Evolutionary conservation across 345 rosid genomes (phyloP), one percentile per base, ranked within the genome.

Genomic region (Punica granatum): DNA sequence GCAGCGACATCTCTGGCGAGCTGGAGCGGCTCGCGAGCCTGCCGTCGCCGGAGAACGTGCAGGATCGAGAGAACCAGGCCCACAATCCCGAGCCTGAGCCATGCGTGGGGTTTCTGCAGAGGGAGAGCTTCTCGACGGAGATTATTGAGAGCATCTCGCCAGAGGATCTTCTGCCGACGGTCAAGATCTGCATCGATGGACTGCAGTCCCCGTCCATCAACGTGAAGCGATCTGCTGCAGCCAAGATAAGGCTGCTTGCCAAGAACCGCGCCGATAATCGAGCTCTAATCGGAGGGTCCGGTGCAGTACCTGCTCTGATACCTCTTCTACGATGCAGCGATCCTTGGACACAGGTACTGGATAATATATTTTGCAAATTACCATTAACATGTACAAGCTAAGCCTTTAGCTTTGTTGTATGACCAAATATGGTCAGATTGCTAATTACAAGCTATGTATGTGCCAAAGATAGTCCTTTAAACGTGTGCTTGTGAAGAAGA

Each of bases 1-100:
- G 93, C 75, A 88, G 96, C 53, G 98, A 94, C 74, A 91, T 94
- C 63, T 94, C 99, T 32, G 98, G 98, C 12, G 99, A 94, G 85
- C 65, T 94, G 31, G 92, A 83, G 61, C 83, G 98, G n/a, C 90
- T 94, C 60, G 99, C 99, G 18, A 61, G 82, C 78, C 61, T 89
- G 54, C 92, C 93, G 23, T 77, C 84, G 0, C 82, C 86, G 11
- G 90, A 77, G 33, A 64, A 60, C 31, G 68, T 31, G 5, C 28
- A 34, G 42, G 37, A 64, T 1, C 71, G 54, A 19, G 78, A 69
- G 3, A 72, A 61, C 14, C 82, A 70, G 48, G 73, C 4, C 36
- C 62, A 66, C 51, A 77, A 69, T 37, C 32, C 73, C 16, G 95
- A 80, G 76, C 80, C 65, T 36, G 97, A 88, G 73, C 98, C 98